These are phyloP conservation scores for Streptanthus diversifolius DNA, from an alignment of 345 rosid species.

Conservation along the genomic window DNA sequence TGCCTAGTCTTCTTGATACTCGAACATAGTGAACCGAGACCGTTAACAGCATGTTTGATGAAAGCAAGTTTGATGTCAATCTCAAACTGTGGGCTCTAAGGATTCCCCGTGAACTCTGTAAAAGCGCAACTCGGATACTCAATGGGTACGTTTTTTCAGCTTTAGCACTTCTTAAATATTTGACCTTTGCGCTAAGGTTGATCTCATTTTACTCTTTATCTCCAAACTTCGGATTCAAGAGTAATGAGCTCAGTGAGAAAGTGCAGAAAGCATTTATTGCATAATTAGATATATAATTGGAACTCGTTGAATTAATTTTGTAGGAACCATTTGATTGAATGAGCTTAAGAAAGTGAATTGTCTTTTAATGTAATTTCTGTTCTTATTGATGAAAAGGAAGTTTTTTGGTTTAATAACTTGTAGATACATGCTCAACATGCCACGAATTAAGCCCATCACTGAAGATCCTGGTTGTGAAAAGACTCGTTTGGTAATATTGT, in stretches of 20 bases:
- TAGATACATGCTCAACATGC: constrained; percentile 81
- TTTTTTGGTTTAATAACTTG: constrained; percentile 2
- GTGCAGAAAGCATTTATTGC: not conserved
- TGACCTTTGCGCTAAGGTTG: not conserved
- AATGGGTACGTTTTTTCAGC: constrained; percentile 51
- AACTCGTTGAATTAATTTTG: not conserved
- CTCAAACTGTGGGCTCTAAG: constrained; percentile 74
- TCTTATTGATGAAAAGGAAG: constrained; percentile 10
- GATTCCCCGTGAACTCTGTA: constrained; percentile 82
- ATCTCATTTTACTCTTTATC: no score
- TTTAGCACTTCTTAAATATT: not conserved
- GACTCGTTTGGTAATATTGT: constrained; percentile 66
- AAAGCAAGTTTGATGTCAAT: constrained; percentile 65
- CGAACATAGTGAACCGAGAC: not conserved
- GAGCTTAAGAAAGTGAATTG: not conserved
- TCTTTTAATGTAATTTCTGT: not conserved
- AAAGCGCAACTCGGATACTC: constrained; percentile 51
- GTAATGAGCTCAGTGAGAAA: not conserved
- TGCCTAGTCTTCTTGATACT: not conserved
- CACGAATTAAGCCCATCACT: constrained; percentile 71
- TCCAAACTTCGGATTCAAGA: not conserved
- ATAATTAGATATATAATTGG: not conserved
- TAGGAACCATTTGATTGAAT: not conserved
- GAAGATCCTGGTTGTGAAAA: constrained; percentile 68
- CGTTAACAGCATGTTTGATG: constrained; percentile 49